Base-by-base conservation (phyloP, 768 basidiomycete genomes). In the Auricularia cornea region DNA sequence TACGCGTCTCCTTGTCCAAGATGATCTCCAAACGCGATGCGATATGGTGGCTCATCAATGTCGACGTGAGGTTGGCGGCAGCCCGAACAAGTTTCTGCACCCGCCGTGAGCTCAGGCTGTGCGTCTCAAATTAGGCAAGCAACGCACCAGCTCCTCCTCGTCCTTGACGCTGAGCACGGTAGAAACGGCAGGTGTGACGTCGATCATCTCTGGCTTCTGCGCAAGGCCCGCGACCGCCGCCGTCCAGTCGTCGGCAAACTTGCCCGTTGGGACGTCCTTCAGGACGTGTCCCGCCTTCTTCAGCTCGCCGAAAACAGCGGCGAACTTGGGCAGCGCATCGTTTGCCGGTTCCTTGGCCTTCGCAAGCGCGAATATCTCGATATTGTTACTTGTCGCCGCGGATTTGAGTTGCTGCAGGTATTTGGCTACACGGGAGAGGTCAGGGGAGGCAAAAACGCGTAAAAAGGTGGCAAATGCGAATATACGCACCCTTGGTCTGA, bases 1-100 rank as follows among this genome's bases (percentile, higher is more conserved):
- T 89, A 72, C 92, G 92, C 48, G 90, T 86, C 71, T 94, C 94
- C 68, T 87, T 86, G 75, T 99, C 96, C 35, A 98, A 80, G 71
- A 97, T 94, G 3, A 85, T 84, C 74, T 95, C 92, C 68, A 98
- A 81, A 73, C 90, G 95, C 40, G 88, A 81, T 28, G 90, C 88
- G 52, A 98, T 90, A 72, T 96, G 88, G 69, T 94, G 81, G 62
- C 85, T 81, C 66, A 98, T 83, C 16, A 98, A 79, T 0, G 93
- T 94, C 20, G 91, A 92, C 0, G 92, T 94, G 59, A 98, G 76
- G 65, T 79, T 82, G 3, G 90, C 83, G 18, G 94, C 91, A 0
- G 77, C 85, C 67, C 89, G 84, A 18, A 86, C 83, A 65, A 78
- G 80, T 90, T 89, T 93, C 93, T 97, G 71, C 35, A 60, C 52